Conservation (phyloP, 116 monocot genomes). For the Posidonia oceanica region DNA sequence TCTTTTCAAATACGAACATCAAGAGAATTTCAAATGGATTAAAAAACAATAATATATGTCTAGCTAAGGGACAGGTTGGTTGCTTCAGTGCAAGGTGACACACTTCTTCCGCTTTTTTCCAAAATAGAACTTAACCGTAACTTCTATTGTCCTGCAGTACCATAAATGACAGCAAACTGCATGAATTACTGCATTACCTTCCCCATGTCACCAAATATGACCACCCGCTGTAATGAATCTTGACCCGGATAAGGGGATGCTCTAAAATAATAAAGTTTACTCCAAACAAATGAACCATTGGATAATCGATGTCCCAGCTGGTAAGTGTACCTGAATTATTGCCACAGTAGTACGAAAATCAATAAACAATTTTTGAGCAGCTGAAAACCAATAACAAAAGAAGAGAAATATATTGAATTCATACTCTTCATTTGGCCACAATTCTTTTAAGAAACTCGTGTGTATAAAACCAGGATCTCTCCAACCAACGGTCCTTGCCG, state of each 20-base stretch:
- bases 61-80: too few species aligned
- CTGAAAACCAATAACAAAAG: background rate
- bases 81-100: too few species aligned
- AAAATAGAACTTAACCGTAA: too few species aligned
- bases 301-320: constrained; percentile 28
- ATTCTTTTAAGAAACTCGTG: constrained; percentile 50
- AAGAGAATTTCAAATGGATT: too few species aligned
- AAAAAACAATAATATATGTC: too few species aligned
- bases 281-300: constrained; percentile 30
- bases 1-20: too few species aligned
- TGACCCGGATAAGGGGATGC: constrained; percentile 50
- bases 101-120: too few species aligned
- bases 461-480: constrained; percentile 68
- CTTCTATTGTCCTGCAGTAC: too few species aligned
- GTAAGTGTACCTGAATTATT: constrained; percentile 26
- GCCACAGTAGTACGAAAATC: background rate
- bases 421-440: constrained; percentile 58
- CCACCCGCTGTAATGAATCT: constrained; percentile 37
- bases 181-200: constrained; percentile 20
- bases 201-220: constrained; percentile 48
- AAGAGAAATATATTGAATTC: background rate
- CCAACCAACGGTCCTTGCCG: constrained; percentile 68
- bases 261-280: constrained; percentile 29
- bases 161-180: too few species aligned
- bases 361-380: background rate